These are phyloP conservation scores for Botrytis galanthina DNA, from an alignment of 2,329 filamentous ascomycete genomes.

Conservation along the genomic window DNA sequence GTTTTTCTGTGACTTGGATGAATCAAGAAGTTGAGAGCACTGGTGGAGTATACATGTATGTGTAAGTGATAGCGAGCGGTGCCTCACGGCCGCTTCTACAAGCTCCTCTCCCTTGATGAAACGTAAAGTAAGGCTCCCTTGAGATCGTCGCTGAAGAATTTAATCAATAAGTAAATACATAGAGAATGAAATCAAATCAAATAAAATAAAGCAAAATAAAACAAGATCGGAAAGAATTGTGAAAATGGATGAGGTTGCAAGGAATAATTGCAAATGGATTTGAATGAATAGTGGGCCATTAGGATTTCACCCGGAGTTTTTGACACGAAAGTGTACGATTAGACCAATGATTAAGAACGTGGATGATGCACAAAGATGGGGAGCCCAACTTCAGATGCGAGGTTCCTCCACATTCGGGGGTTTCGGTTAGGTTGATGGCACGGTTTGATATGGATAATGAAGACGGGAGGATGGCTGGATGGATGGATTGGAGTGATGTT, in stretches of 20 bases:
- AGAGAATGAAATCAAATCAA: not conserved
- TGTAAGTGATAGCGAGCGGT: not conserved
- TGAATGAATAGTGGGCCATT: slow-evolving; percentile 8
- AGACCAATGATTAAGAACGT: not conserved
- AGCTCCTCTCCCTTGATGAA: slow-evolving; percentile 6
- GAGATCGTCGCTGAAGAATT: slow-evolving; percentile 3
- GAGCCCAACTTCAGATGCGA: slow-evolving; percentile 14
- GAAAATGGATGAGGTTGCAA: not conserved
- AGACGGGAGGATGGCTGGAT: not conserved
- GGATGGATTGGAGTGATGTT: not conserved
- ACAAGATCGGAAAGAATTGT: not conserved
- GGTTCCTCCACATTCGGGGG: slow-evolving; percentile 14
- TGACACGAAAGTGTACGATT: not conserved
- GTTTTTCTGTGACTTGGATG: not conserved
- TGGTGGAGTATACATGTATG: too few relatives aligned
- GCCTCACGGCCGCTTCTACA: slow-evolving; percentile 14
- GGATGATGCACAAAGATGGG: slow-evolving; percentile 10
- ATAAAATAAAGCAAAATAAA: not conserved
- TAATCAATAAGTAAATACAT: not conserved
- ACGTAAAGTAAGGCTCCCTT: slow-evolving; percentile 10
- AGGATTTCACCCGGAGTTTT: slow-evolving; percentile 16
- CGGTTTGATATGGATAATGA: slow-evolving; percentile 13
- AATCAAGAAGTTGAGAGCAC: not conserved
- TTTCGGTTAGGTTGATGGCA: not conserved
- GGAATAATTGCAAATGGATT: not conserved